Evolutionary conservation across 768 basidiomycete species (phyloP).

Genomic region (Boletus rubescentipes): DNA sequence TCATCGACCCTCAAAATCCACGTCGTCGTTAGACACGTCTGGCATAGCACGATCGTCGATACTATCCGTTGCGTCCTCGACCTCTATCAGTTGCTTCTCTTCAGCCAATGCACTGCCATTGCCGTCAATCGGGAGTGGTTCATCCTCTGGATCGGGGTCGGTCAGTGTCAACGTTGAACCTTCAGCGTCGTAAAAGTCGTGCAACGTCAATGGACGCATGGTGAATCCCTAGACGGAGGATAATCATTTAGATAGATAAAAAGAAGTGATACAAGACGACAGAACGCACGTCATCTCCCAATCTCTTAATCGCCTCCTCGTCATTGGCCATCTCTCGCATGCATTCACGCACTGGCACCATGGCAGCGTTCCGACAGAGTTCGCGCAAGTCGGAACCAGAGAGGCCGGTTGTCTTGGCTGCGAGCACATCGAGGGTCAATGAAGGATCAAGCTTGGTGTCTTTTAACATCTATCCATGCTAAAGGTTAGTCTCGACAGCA

Average conservation of each 20-base stretch:
- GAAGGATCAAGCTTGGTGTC: conserved; percentile 64
- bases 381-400: conserved; percentile 94
- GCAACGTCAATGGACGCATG: conserved; percentile 66
- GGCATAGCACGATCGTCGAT: neutral
- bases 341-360: conserved; percentile 87
- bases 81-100: conserved; percentile 2
- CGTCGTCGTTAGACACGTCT: neutral
- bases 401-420: conserved; percentile 64
- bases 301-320: conserved; percentile 47
- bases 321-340: conserved; percentile 54
- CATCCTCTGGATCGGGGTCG: conserved; percentile 30
- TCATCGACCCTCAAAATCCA: conserved; percentile 8
- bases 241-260: neutral
- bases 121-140: conserved; percentile 14
- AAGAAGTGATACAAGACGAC: neutral
- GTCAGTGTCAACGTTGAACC: conserved; percentile 28
- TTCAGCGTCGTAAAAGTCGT: conserved; percentile 62
- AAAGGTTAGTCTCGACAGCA: neutral
- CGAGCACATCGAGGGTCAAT: conserved; percentile 64
- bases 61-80: neutral
- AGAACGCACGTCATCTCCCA: conserved; percentile 41
- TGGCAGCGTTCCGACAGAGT: conserved; percentile 89
- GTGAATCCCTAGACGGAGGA: conserved; percentile 59
- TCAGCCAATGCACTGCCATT: neutral
- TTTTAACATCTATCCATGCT: conserved; percentile 68